Evolutionary conservation across 1,284 basidiomycete genomes (phyloP).

Genomic region (Ustilago sp.): DNA sequence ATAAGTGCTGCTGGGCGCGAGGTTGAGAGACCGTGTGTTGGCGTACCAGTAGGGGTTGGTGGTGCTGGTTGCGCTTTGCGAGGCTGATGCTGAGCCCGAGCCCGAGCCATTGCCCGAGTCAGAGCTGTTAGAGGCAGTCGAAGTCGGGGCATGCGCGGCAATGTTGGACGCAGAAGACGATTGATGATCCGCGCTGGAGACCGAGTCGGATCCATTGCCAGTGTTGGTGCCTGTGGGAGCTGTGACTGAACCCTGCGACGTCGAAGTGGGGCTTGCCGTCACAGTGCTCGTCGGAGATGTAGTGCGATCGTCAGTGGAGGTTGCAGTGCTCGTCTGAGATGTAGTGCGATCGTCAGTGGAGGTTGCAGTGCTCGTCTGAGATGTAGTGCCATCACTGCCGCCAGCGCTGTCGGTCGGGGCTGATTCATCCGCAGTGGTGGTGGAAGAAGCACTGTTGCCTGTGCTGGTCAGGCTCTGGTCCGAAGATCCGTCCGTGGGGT

Average conservation of each 20-base stretch:
- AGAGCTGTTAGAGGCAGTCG: slow-evolving; percentile 20
- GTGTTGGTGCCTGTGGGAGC: slow-evolving; percentile 7
- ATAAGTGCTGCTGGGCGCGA: slow-evolving; percentile 33
- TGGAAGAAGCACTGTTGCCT: background rate
- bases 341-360: slow-evolving; percentile 8
- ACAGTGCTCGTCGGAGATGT: slow-evolving; percentile 7
- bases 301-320: slow-evolving; percentile 8
- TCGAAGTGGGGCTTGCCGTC: slow-evolving; percentile 16
- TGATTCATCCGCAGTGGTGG: background rate
- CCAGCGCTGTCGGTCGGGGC: slow-evolving; percentile 1
- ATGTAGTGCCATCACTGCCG: slow-evolving; percentile 1
- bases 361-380: slow-evolving; percentile 4
- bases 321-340: slow-evolving; percentile 2
- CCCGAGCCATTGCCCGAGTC: slow-evolving; percentile 8
- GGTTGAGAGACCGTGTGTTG: slow-evolving; percentile 45
- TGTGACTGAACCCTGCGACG: slow-evolving; percentile 6
- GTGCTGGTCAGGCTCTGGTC: slow-evolving; percentile 5
- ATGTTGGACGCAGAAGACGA: slow-evolving; percentile 8
- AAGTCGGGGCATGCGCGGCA: slow-evolving; percentile 7
- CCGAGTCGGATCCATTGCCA: slow-evolving; percentile 19
- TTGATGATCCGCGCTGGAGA: slow-evolving; percentile 10
- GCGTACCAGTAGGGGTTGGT: slow-evolving; percentile 58
- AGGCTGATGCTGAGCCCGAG: slow-evolving; percentile 15
- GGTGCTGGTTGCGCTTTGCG: slow-evolving; percentile 10
- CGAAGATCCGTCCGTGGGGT: slow-evolving; percentile 1